These are phyloP conservation scores for Alternaria ethzedia DNA, from an alignment of 2,329 filamentous ascomycete species.

Conservation along the genomic window DNA sequence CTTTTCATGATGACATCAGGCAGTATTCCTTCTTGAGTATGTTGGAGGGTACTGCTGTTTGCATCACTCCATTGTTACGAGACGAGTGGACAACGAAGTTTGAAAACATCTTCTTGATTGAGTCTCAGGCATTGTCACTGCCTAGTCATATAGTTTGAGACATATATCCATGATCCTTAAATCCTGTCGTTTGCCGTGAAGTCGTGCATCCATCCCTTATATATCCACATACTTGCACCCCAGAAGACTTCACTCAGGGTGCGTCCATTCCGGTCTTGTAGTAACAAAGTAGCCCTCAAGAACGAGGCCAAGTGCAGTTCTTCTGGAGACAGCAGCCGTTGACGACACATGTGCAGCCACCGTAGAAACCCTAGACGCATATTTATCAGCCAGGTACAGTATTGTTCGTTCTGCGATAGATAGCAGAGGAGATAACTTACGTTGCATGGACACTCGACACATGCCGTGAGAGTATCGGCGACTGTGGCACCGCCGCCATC, in stretches of 20 bases:
- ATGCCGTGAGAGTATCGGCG: neutral
- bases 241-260: neutral
- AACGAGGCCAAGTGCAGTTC: neutral
- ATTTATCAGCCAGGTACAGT: neutral
- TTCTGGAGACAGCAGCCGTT: neutral
- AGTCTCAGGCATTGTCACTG: neutral
- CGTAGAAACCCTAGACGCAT: neutral
- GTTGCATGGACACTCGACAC: neutral
- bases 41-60: neutral
- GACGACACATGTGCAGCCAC: neutral
- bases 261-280: neutral
- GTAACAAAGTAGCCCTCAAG: neutral
- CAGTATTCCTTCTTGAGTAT: neutral
- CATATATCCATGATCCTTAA: neutral
- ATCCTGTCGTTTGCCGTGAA: neutral
- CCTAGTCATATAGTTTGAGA: neutral
- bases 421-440: neutral
- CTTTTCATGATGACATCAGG: neutral
- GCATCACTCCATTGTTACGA: neutral
- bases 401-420: neutral
- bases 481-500: neutral
- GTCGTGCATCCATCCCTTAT: neutral
- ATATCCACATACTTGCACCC: neutral
- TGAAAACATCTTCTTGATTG: neutral
- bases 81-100: no score